Evolutionary conservation across 805 yeast species (phyloP).

Genomic region (Saccharomycopsis sp.): DNA sequence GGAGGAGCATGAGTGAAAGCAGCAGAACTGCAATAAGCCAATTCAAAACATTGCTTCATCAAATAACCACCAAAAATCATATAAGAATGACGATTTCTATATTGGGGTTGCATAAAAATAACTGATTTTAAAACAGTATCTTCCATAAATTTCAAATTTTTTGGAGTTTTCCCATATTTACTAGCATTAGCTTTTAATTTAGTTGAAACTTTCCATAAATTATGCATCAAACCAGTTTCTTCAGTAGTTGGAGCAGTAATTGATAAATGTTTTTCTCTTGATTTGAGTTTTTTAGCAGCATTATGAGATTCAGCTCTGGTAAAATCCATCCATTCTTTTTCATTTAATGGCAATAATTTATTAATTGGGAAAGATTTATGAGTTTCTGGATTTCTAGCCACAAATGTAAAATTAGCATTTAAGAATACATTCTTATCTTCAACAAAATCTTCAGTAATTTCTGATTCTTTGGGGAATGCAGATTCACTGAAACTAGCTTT

Average conservation of each 20-base stretch:
- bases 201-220: slow-evolving; percentile 54
- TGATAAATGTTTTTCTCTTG: slow-evolving; percentile 48
- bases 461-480: slow-evolving; percentile 32
- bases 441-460: slow-evolving; percentile 45
- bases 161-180: slow-evolving; percentile 29
- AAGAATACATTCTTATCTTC: slow-evolving; percentile 62
- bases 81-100: slow-evolving; percentile 86
- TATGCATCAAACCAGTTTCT: slow-evolving; percentile 68
- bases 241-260: slow-evolving; percentile 64
- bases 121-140: slow-evolving; percentile 67
- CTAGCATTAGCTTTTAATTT: slow-evolving; percentile 22
- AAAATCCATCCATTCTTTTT: slow-evolving; percentile 72
- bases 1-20: slow-evolving; percentile 81
- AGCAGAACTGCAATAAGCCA: slow-evolving; percentile 89
- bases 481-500: slow-evolving; percentile 71
- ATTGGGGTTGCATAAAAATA: slow-evolving; percentile 91
- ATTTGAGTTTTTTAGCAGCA: slow-evolving; percentile 72
- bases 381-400: slow-evolving; percentile 90
- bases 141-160: slow-evolving; percentile 51
- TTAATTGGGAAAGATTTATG: slow-evolving; percentile 84
- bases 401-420: slow-evolving; percentile 90
- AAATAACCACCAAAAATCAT: slow-evolving; percentile 95
- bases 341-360: slow-evolving; percentile 63
- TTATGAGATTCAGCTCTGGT: slow-evolving; percentile 85
- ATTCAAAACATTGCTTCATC: slow-evolving; percentile 84